Percentiles rank a stretch among this genome's conserved stretches.
These are phyloP conservation scores for Microascus cirrosus DNA, from an alignment of 2,329 filamentous ascomycete species.

Conservation along the genomic window DNA sequence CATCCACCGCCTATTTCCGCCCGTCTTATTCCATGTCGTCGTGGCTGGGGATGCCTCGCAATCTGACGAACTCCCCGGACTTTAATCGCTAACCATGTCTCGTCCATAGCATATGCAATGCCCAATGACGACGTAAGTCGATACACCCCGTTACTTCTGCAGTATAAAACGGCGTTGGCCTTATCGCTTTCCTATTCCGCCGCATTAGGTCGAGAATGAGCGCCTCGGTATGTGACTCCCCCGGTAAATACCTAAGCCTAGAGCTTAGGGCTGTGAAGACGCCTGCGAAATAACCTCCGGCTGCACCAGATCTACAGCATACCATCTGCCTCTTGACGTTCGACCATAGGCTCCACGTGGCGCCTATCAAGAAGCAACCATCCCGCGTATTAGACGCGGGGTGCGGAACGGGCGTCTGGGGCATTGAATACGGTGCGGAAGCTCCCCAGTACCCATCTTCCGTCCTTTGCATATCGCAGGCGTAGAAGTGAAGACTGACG, in stretches of 20 bases:
- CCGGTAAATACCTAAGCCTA: too few relatives aligned
- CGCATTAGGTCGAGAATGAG: slow-evolving; percentile 11
- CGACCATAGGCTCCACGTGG: slow-evolving; percentile 12
- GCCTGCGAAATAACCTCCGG: neutral
- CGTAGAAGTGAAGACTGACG: neutral
- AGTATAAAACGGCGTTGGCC: neutral
- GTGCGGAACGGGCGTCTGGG: slow-evolving; percentile 20
- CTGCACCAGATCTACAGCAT: slow-evolving; percentile 14
- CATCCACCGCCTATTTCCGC: too few relatives aligned
- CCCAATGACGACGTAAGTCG: slow-evolving; percentile 3
- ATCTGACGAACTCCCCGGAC: too few relatives aligned
- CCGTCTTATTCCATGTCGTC: too few relatives aligned
- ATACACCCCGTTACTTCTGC: neutral
- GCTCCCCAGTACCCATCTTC: too few relatives aligned
- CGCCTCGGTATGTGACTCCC: slow-evolving; percentile 8
- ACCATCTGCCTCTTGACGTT: slow-evolving; percentile 14
- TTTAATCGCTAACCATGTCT: neutral
- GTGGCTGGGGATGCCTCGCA: too few relatives aligned
- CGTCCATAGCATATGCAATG: neutral
- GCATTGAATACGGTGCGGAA: slow-evolving; percentile 16
- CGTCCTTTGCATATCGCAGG: neutral
- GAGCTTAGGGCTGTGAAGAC: neutral
- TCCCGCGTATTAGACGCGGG: slow-evolving; percentile 17
- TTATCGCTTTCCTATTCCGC: too few relatives aligned
- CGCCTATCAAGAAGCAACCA: slow-evolving; percentile 7